Conservation (phyloP, 148 eudicot genomes). For the Vaccinium darrowii region DNA sequence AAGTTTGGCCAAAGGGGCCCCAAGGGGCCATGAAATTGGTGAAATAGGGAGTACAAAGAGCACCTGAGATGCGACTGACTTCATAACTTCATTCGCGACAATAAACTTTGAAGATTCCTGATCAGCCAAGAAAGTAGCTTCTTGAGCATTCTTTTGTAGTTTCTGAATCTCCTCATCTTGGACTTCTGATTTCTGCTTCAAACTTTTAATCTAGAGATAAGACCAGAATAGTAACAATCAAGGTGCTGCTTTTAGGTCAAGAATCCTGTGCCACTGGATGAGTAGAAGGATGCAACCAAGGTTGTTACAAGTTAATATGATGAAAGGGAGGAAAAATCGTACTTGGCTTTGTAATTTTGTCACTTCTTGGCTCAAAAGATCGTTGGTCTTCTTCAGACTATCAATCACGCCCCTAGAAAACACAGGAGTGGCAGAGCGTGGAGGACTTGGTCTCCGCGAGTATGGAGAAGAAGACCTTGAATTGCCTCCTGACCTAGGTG, state of each 20-base stretch:
- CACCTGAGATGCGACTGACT: conserved; percentile 50
- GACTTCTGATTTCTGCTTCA: conserved; percentile 63
- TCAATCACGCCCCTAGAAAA: conserved; percentile 72
- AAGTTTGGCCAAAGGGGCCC: not conserved
- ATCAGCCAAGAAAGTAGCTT: conserved; percentile 48
- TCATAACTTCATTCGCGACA: conserved; percentile 47
- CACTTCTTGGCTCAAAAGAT: conserved; percentile 75
- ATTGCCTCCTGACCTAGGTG: conserved; percentile 28
- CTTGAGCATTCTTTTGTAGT: conserved; percentile 42
- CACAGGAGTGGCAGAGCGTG: conserved; percentile 61
- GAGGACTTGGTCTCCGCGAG: conserved; percentile 69
- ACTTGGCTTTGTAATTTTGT: conserved; percentile 71
- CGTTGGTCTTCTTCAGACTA: conserved; percentile 77
- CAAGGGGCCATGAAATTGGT: conserved; percentile 3
- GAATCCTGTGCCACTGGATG: not conserved
- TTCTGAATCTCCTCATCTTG: conserved; percentile 72
- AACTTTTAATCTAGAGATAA: conserved; percentile 45
- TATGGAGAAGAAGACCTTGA: conserved; percentile 63
- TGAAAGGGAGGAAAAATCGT: conserved; percentile 16
- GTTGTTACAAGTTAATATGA: not conserved
- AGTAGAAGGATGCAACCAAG: not conserved
- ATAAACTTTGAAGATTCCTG: conserved; percentile 56
- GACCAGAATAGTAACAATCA: conserved; percentile 11
- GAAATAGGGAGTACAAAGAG: not conserved
- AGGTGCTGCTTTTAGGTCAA: not conserved